A percentile compares a stretch with the other conserved stretches of the same genome.
Evolutionary conservation across 306 rosid species (phyloP).

Genomic region (Calophaca sinica): DNA sequence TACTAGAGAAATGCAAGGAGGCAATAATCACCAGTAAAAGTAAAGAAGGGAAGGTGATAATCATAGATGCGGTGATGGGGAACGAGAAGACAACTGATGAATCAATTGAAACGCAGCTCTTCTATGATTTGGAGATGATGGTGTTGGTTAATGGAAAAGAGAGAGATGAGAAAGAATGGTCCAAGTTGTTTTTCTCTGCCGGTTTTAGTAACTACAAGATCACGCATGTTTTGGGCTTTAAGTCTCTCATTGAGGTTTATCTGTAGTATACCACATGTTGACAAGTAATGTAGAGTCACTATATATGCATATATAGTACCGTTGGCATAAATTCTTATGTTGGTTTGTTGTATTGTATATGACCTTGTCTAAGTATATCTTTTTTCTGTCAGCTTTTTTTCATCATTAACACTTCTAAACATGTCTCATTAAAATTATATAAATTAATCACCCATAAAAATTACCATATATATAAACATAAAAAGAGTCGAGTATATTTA

Average conservation of each 20-base stretch:
- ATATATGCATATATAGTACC: too few species aligned
- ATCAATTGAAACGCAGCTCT: slow-evolving; percentile 39
- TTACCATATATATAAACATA: too few species aligned
- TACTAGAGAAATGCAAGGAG: slow-evolving; percentile 56
- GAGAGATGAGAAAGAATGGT: slow-evolving; percentile 49
- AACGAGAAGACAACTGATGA: slow-evolving; percentile 35
- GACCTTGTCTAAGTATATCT: too few species aligned
- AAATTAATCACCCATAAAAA: too few species aligned
- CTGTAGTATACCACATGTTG: neutral
- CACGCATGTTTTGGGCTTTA: slow-evolving; percentile 26
- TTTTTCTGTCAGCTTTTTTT: too few species aligned
- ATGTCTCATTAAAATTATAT: too few species aligned
- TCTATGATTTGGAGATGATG: slow-evolving; percentile 43
- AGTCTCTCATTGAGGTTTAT: slow-evolving; percentile 41
- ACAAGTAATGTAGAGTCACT: too few species aligned
- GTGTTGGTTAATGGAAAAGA: slow-evolving; percentile 14
- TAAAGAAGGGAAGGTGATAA: slow-evolving; percentile 42
- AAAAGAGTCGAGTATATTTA: too few species aligned
- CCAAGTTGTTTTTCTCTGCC: slow-evolving; percentile 20
- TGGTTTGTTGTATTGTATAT: too few species aligned
- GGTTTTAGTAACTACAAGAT: slow-evolving; percentile 40
- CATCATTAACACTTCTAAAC: neutral
- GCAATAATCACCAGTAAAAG: slow-evolving; percentile 39
- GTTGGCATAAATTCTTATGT: too few species aligned
- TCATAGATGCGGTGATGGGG: slow-evolving; percentile 57